Base-by-base conservation (phyloP, 2,329 filamentous ascomycete species). In the Nemania sp. region DNA sequence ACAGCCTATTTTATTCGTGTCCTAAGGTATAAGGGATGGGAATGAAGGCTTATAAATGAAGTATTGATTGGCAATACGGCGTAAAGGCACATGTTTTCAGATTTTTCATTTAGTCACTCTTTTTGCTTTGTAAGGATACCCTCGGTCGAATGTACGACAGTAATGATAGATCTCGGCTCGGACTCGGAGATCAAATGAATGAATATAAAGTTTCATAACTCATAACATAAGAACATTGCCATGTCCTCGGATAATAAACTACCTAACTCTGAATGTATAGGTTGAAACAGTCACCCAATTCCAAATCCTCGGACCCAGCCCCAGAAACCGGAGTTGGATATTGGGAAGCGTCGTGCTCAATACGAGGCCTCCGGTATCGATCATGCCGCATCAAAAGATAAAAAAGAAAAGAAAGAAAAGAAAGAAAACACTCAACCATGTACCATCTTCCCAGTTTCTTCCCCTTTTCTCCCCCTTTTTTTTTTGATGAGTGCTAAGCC, bases 121-220 rank as follows among this genome's bases (percentile, higher is more conserved):
- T 54, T 58, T 64, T 38, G 20, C 45, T 38, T 55, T 63, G 24
- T n/a, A 38, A 59, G 38, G 58, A 64, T 67, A 69, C 64, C 64
- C 55, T 20, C 18, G 53, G 35, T 58, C 15, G 20, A 65, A 27
- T 29, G 15, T 41, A 65, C 27, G 10, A 68, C 22, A 24, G 53
- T 56, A 24, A 56, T 32, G 51, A 54, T 4, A 54, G 27, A n/a
- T 54, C 18, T 29, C 24, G 7, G 49, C 15, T 53, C 24, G 35
- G 18, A 43, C 38, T 55, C 5, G 11, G 29, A 54, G 43, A 55
- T 54, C 11, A 24, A 55, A 60, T 8, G 32, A 60, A 56, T 58
- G 24, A 27, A 20, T 53, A 24, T 65, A 62, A 26, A 24, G 10
- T 32, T 56, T 64, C 61, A 27, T 64, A 45, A 53, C 56, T 62